Evolutionary conservation across 2,329 filamentous ascomycete genomes (phyloP).

Genomic region (Basipetospora chlamydospora): DNA sequence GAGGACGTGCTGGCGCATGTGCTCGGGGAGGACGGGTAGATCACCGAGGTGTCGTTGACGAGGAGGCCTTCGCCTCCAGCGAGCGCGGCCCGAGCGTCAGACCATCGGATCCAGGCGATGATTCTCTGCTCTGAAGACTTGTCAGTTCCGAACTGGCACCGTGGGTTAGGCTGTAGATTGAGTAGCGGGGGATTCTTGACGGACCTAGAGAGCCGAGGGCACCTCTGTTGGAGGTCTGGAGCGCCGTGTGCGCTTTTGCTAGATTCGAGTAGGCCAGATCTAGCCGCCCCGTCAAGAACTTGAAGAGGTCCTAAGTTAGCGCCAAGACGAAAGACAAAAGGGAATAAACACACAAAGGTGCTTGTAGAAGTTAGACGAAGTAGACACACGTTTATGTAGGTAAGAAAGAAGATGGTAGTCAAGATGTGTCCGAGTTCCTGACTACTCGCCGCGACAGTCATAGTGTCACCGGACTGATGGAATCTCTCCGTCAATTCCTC

Average conservation of each 20-base stretch:
- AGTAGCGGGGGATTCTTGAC: constrained; percentile 33
- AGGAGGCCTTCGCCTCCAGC: constrained; percentile 41
- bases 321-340: neutral
- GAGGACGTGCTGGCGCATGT: no score
- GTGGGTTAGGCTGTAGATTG: no score
- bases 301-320: neutral
- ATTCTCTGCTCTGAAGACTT: neutral
- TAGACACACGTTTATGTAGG: constrained; percentile 3
- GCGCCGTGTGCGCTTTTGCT: neutral
- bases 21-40: neutral
- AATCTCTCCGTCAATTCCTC: constrained; percentile 22
- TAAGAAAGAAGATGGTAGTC: constrained; percentile 4
- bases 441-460: constrained; percentile 4
- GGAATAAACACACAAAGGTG: neutral
- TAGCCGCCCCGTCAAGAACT: constrained; percentile 1
- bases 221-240: neutral
- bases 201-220: constrained; percentile 15
- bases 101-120: constrained; percentile 31
- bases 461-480: constrained; percentile 24
- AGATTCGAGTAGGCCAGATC: constrained; percentile 2
- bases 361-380: no score
- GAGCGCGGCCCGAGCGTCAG: constrained; percentile 39
- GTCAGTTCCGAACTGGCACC: no score
- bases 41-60: constrained; percentile 23
- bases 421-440: neutral